Percentiles rank a stretch among this genome's conserved stretches.
Conservation (phyloP, 169 alveolate species). For the Cryptosporidium sp. region DNA sequence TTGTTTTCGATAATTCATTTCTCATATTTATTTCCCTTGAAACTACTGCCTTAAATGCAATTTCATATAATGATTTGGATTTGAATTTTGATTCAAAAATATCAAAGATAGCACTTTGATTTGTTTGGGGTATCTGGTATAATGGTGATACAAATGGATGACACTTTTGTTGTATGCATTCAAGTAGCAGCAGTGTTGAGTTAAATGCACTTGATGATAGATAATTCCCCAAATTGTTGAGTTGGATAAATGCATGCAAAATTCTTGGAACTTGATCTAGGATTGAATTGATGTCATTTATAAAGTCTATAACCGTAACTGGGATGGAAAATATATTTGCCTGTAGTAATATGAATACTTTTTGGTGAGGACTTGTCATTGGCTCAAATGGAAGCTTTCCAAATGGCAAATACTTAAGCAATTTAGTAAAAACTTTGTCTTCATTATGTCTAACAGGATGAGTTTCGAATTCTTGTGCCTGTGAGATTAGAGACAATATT, state of each 20-base stretch:
- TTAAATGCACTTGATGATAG: constrained; percentile 68
- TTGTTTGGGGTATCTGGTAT: constrained; percentile 24
- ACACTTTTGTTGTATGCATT: constrained; percentile 76
- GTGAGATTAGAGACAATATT: constrained; percentile 83
- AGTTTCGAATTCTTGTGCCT: constrained; percentile 90
- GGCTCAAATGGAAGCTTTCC: constrained; percentile 88
- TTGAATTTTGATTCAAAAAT: not conserved
- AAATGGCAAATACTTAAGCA: constrained; percentile 87
- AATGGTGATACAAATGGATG: constrained; percentile 70
- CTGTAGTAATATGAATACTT: constrained; percentile 91
- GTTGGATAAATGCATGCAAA: constrained; percentile 86
- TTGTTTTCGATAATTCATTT: not conserved
- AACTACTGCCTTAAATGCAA: not conserved
- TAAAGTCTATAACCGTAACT: constrained; percentile 88
- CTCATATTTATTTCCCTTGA: constrained; percentile 16
- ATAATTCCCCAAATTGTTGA: constrained; percentile 63
- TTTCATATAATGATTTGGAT: constrained; percentile 15
- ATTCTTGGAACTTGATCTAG: constrained; percentile 89
- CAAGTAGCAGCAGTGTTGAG: constrained; percentile 73
- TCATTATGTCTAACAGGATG: constrained; percentile 95
- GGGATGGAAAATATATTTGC: constrained; percentile 80
- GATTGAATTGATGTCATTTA: constrained; percentile 88
- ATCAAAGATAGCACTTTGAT: not conserved
- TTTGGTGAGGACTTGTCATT: constrained; percentile 89
- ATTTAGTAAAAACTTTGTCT: constrained; percentile 90